Evolutionary conservation across 2,329 filamentous ascomycete species (phyloP).

Genomic region (Colletotrichum orbiculare): DNA sequence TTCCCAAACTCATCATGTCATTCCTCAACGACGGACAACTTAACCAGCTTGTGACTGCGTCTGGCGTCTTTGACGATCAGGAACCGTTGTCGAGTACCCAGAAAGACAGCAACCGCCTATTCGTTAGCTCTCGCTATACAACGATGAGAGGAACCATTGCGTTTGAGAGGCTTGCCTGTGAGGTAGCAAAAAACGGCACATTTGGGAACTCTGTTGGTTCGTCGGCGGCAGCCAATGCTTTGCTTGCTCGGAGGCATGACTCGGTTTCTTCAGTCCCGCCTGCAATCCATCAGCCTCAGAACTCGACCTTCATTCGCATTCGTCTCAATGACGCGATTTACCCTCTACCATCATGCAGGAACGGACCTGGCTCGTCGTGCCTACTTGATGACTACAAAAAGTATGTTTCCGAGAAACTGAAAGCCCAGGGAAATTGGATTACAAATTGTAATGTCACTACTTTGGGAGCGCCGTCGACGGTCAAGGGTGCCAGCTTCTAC

Average conservation of each 20-base stretch:
- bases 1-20: slow-evolving; percentile 68
- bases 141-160: slow-evolving; percentile 74
- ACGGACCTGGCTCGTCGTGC: slow-evolving; percentile 66
- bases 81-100: slow-evolving; percentile 57
- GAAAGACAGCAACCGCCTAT: slow-evolving; percentile 61
- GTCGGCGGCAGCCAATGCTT: too few relatives aligned
- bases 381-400: slow-evolving; percentile 56
- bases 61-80: slow-evolving; percentile 71
- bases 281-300: slow-evolving; percentile 29
- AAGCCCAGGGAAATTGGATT: slow-evolving; percentile 61
- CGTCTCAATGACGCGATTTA: slow-evolving; percentile 73
- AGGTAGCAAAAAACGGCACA: slow-evolving; percentile 33
- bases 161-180: slow-evolving; percentile 71
- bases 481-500: slow-evolving; percentile 61
- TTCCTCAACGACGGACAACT: slow-evolving; percentile 77
- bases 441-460: slow-evolving; percentile 59
- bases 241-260: too few relatives aligned
- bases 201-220: slow-evolving; percentile 14
- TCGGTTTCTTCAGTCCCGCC: background rate
- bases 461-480: slow-evolving; percentile 50
- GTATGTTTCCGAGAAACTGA: slow-evolving; percentile 57
- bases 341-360: slow-evolving; percentile 64
- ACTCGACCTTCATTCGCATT: slow-evolving; percentile 64
- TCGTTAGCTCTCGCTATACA: slow-evolving; percentile 65
- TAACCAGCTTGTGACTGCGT: slow-evolving; percentile 67